Evolutionary conservation across 805 yeast species (phyloP).

Genomic region (Starmerella sirachaensis): DNA sequence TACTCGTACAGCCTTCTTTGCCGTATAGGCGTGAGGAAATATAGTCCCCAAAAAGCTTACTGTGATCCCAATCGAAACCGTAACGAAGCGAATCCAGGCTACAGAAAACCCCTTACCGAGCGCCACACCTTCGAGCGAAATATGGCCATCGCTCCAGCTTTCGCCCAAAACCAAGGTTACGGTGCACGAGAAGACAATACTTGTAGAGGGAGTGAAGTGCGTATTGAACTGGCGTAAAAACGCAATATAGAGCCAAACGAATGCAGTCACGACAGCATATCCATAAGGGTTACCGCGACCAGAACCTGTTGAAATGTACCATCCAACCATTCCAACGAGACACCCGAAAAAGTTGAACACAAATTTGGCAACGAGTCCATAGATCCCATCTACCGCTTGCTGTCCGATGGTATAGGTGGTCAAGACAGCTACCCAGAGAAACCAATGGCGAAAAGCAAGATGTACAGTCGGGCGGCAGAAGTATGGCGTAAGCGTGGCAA

Average conservation of each 20-base stretch:
- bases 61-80: constrained; percentile 26
- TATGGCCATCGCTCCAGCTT: constrained; percentile 26
- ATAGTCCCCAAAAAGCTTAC: constrained; percentile 27
- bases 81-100: constrained; percentile 29
- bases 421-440: constrained; percentile 28
- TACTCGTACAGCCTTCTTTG: constrained; percentile 25
- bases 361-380: constrained; percentile 23
- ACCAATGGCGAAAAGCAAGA: constrained; percentile 20
- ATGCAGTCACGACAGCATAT: constrained; percentile 25
- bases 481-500: constrained; percentile 23
- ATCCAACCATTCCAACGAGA: constrained; percentile 26
- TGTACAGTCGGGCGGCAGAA: constrained; percentile 22
- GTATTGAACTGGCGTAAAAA: constrained; percentile 27
- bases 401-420: constrained; percentile 25
- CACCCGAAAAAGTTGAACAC: constrained; percentile 26
- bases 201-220: constrained; percentile 25
- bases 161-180: constrained; percentile 26
- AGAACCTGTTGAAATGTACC: constrained; percentile 29
- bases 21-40: constrained; percentile 27
- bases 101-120: constrained; percentile 26
- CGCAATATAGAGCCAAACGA: constrained; percentile 21
- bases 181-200: constrained; percentile 25
- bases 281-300: constrained; percentile 29
- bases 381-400: constrained; percentile 28
- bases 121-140: constrained; percentile 14